Conservation (phyloP, 257 asterid species). For the Solanum appendiculatum region DNA sequence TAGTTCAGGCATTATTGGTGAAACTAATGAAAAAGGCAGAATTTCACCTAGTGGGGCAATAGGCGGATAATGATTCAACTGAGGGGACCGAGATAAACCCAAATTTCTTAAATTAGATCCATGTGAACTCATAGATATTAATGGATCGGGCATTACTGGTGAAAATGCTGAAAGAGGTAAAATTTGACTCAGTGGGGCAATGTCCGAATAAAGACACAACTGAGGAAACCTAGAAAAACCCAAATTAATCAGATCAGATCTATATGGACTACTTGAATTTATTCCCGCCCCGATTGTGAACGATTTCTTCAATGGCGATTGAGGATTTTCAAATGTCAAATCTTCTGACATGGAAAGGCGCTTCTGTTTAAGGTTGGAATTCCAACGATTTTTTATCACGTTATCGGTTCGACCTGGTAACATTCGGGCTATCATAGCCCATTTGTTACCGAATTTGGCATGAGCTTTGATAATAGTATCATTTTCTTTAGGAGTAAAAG, state of each 20-base stretch:
- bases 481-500: not conserved
- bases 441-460: not conserved
- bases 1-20: not conserved
- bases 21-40: not conserved
- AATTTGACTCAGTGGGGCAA: not conserved
- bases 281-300: not conserved
- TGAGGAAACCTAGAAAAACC: not conserved
- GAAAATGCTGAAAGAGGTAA: not conserved
- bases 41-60: not conserved
- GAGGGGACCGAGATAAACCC: not conserved
- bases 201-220: not conserved
- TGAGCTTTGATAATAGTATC: not conserved
- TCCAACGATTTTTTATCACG: not conserved
- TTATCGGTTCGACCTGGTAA: not conserved
- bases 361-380: not conserved
- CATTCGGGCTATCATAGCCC: not conserved
- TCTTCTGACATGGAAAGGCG: not conserved
- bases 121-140: not conserved
- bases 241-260: not conserved
- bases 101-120: not conserved
- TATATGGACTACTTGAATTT: not conserved
- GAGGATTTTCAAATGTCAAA: not conserved
- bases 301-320: not conserved
- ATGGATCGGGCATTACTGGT: not conserved
- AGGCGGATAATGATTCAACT: not conserved